Percentiles rank a stretch among this genome's conserved stretches.
These are phyloP conservation scores for Epichloe elymi DNA, from an alignment of 2,329 filamentous ascomycete genomes.

Conservation along the genomic window DNA sequence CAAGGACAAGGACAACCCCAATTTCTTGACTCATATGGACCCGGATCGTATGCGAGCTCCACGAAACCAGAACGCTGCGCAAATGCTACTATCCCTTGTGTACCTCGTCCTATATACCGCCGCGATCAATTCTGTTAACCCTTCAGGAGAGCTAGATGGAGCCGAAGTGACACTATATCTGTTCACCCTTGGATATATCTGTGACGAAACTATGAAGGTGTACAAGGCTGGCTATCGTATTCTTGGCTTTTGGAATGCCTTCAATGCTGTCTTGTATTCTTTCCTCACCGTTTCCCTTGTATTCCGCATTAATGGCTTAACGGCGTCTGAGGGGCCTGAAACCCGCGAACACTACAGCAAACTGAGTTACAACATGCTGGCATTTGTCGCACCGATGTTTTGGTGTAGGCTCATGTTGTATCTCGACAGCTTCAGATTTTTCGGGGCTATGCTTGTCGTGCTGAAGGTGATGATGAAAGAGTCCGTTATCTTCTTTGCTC, in stretches of 20 bases:
- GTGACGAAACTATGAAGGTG: conserved; percentile 76
- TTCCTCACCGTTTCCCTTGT: conserved; percentile 68
- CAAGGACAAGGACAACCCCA: conserved; percentile 63
- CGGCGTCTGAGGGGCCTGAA: conserved; percentile 34
- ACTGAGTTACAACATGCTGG: conserved; percentile 85
- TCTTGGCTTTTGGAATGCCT: conserved; percentile 92
- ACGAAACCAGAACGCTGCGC: conserved; percentile 80
- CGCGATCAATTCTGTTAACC: conserved; percentile 90
- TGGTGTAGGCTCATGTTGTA: conserved; percentile 89
- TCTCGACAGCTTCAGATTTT: conserved; percentile 92
- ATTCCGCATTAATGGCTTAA: conserved; percentile 65
- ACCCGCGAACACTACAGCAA: conserved; percentile 53
- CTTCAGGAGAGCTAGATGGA: conserved; percentile 66
- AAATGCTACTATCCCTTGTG: conserved; percentile 71
- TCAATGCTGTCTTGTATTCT: conserved; percentile 74
- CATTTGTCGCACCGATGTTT: conserved; percentile 91
- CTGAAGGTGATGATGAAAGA: conserved; percentile 92
- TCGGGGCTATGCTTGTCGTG: conserved; percentile 95
- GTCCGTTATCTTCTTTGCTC: conserved; percentile 89
- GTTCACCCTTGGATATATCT: conserved; percentile 84
- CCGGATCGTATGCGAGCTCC: conserved; percentile 91
- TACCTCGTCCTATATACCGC: conserved; percentile 78
- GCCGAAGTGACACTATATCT: conserved; percentile 77
- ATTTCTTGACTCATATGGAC: conserved; percentile 72
- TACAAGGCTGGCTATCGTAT: conserved; percentile 91